Evolutionary conservation across 768 basidiomycete species (phyloP), one percentile per base, ranked within the genome.

Genomic region (Hericium alpestre): DNA sequence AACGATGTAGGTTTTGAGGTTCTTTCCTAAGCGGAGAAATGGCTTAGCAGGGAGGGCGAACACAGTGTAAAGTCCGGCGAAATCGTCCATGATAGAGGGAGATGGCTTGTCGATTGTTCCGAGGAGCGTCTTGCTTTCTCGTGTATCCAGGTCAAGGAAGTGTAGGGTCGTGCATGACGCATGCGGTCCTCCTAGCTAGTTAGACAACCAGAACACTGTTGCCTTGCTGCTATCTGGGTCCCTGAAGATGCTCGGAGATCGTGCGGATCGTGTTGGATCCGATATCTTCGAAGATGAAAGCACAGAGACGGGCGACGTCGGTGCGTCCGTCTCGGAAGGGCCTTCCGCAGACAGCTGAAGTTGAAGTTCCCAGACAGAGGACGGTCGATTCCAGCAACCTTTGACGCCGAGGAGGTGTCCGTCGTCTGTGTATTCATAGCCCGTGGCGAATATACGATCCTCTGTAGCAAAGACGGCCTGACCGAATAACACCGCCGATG

Each of bases 41-140:
- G 69, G 65, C 15, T 59, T 55, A 8, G 63, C 37, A 2, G 67
- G 43, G 9, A 46, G 43, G 6, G n/a, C 64, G 4, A 68, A 58
- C 25, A 67, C 66, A 49, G 61, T 49, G 56, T 69, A 73, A 9
- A 73, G 55, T 2, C 72, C 72, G 2, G 71, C 70, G 58, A 72
- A 70, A 3, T 61, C 66, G 3, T 52, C 27, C 11, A 67, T 56
- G 23, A 55, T 18, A 20, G 39, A 32, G 1, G 60, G 38, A 13
- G 49, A 38, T 38, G 49, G 38, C 52, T 54, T 61, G 22, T 61
- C 59, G 12, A 68, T 56, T 7, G 47, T 18, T 13, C 59, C 63
- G 3, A 70, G 55, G 16, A 67, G 32, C 16, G 65, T 59, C 27
- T 58, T 55, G 38, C 38, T 38, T 41, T 61, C 37, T 16, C 43